Evolutionary conservation across 371 early-diverging fungal species (phyloP).

Genomic region (Mucor circinelloides): DNA sequence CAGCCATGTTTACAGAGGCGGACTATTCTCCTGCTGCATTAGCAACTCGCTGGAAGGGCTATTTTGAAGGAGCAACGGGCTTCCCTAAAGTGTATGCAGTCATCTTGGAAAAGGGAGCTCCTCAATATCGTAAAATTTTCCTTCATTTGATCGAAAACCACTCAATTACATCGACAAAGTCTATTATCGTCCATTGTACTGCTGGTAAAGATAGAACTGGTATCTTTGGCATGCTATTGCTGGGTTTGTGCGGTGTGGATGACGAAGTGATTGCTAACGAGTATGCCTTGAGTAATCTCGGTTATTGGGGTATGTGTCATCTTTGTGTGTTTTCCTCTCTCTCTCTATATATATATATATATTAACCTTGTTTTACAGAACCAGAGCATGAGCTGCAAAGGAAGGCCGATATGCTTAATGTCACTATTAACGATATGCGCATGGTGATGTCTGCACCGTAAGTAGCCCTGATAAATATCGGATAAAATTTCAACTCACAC

Average conservation of each 20-base stretch:
- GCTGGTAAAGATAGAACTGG: slow-evolving; percentile 93
- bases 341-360: not conserved
- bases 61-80: slow-evolving; percentile 59
- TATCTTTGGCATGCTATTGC: slow-evolving; percentile 71
- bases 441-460: slow-evolving; percentile 56
- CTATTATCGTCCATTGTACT: slow-evolving; percentile 85
- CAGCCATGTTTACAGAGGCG: slow-evolving; percentile 58
- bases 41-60: slow-evolving; percentile 60
- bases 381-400: slow-evolving; percentile 38
- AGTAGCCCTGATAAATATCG: slow-evolving; percentile 7
- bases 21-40: slow-evolving; percentile 68
- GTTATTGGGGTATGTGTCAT: slow-evolving; percentile 47
- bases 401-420: slow-evolving; percentile 36
- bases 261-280: slow-evolving; percentile 77
- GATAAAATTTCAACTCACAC: not conserved
- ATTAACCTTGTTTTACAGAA: slow-evolving; percentile 19
- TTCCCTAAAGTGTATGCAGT: slow-evolving; percentile 61
- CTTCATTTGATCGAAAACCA: slow-evolving; percentile 55
- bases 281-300: slow-evolving; percentile 65
- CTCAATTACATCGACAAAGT: slow-evolving; percentile 41
- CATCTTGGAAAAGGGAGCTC: slow-evolving; percentile 56
- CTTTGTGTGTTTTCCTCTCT: not conserved
- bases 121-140: slow-evolving; percentile 54
- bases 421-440: slow-evolving; percentile 37
- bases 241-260: slow-evolving; percentile 73